Conservation (phyloP, 2,329 filamentous ascomycete genomes). For the Ambrosiella xylebori region DNA sequence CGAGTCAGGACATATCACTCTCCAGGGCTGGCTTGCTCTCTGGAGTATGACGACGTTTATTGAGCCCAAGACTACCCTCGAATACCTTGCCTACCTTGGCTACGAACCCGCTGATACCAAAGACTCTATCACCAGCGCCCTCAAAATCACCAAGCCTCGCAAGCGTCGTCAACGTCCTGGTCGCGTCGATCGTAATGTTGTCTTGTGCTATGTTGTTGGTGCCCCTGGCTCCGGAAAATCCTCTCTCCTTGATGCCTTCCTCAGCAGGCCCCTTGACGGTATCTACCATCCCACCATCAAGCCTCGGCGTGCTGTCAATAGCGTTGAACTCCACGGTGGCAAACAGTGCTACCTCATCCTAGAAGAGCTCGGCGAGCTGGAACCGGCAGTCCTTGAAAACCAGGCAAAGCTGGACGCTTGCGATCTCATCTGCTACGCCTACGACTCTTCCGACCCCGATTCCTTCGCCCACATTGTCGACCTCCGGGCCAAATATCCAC, state of each 20-base stretch:
- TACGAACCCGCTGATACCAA: constrained; percentile 71
- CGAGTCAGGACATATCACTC: constrained; percentile 83
- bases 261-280: constrained; percentile 69
- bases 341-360: constrained; percentile 95
- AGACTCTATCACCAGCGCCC: constrained; percentile 60
- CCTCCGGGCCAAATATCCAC: constrained; percentile 59
- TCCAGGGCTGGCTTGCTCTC: constrained; percentile 95
- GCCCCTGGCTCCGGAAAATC: constrained; percentile 80
- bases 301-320: constrained; percentile 83
- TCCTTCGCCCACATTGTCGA: constrained; percentile 85
- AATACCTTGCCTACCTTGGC: constrained; percentile 89
- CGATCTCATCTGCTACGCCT: constrained; percentile 86
- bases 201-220: constrained; percentile 82
- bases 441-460: constrained; percentile 92
- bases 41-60: constrained; percentile 99
- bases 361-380: constrained; percentile 88
- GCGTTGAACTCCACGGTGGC: constrained; percentile 84
- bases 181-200: constrained; percentile 82
- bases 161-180: constrained; percentile 70
- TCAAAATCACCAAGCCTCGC: constrained; percentile 84
- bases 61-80: constrained; percentile 83
- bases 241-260: constrained; percentile 73
- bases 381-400: constrained; percentile 87
- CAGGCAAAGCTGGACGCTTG: constrained; percentile 77
- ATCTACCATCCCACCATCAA: constrained; percentile 91